Percentiles rank a stretch among this genome's conserved stretches.
These are phyloP conservation scores for Raffaelea deltoideospora DNA, from an alignment of 2,329 filamentous ascomycete genomes.

Conservation along the genomic window DNA sequence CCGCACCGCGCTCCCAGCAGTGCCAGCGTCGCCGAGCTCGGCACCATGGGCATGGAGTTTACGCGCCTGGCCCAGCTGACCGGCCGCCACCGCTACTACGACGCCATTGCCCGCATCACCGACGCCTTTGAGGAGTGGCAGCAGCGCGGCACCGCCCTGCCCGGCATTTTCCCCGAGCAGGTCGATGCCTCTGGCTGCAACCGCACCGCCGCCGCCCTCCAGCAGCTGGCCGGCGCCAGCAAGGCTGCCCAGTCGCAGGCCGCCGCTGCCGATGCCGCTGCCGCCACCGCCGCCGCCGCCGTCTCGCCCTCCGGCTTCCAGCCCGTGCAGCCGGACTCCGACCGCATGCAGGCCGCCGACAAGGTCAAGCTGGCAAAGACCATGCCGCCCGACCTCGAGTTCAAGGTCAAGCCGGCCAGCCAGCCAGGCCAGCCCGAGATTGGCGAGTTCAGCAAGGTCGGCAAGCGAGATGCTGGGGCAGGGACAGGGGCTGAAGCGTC, in stretches of 20 bases:
- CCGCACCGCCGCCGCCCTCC: slow-evolving; percentile 25
- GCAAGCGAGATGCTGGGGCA: background rate
- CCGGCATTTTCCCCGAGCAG: slow-evolving; percentile 65
- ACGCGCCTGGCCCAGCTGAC: slow-evolving; percentile 80
- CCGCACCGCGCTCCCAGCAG: slow-evolving; percentile 43
- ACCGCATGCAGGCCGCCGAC: background rate
- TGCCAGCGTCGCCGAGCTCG: slow-evolving; percentile 56
- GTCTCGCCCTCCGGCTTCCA: slow-evolving; percentile 15
- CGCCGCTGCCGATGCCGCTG: slow-evolving; percentile 12
- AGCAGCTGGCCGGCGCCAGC: slow-evolving; percentile 15
- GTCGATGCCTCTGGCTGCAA: slow-evolving; percentile 74
- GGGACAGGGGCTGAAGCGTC: background rate
- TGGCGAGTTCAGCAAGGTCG: slow-evolving; percentile 4
- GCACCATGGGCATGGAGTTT: slow-evolving; percentile 74
- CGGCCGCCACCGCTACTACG: slow-evolving; percentile 68
- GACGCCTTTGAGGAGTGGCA: slow-evolving; percentile 65
- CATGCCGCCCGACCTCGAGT: slow-evolving; percentile 13
- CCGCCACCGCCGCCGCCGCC: slow-evolving; percentile 6
- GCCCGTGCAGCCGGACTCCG: slow-evolving; percentile 4
- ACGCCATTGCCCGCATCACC: slow-evolving; percentile 75
- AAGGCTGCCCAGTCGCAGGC: slow-evolving; percentile 20
- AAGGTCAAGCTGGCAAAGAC: slow-evolving; percentile 6
- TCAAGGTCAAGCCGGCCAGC: slow-evolving; percentile 13
- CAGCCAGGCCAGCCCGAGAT: slow-evolving; percentile 12
- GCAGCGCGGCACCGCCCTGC: slow-evolving; percentile 48